Evolutionary conservation across 2,329 filamentous ascomycete species (phyloP).

Genomic region (Pyrenophora graminea): DNA sequence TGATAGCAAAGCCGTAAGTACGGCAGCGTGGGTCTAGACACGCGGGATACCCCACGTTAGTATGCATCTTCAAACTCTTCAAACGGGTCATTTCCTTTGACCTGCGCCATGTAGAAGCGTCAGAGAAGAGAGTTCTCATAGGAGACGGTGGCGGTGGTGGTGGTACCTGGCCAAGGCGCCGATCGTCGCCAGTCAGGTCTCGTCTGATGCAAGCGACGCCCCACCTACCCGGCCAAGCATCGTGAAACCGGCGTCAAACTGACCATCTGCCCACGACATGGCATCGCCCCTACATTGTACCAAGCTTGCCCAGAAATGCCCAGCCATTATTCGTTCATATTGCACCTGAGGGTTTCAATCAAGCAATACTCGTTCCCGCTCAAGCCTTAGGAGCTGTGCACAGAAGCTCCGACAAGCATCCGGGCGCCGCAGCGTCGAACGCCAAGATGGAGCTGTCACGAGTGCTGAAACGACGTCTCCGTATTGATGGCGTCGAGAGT

Average conservation of each 20-base stretch:
- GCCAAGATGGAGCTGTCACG: conserved; percentile 27
- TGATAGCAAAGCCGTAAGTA: not conserved
- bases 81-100: not conserved
- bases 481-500: conserved; percentile 4
- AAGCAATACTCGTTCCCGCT: conserved; percentile 13
- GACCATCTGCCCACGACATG: conserved; percentile 12
- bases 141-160: not conserved
- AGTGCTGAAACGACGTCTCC: conserved; percentile 23
- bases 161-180: not conserved
- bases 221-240: conserved; percentile 19
- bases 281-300: conserved; percentile 10
- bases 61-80: not conserved
- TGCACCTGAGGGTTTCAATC: conserved; percentile 18
- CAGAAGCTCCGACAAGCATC: conserved; percentile 18
- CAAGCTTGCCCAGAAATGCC: conserved; percentile 14
- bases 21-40: not conserved
- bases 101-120: not conserved
- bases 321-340: conserved; percentile 6
- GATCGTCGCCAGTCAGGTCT: not conserved
- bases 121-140: not conserved
- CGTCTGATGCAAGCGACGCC: conserved; percentile 18
- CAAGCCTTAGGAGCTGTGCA: conserved; percentile 12
- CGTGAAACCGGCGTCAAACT: conserved; percentile 27
- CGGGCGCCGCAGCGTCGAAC: conserved; percentile 22
- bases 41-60: not conserved